Evolutionary conservation across 306 rosid genomes (phyloP).

Genomic region (Prunus kanzakura): DNA sequence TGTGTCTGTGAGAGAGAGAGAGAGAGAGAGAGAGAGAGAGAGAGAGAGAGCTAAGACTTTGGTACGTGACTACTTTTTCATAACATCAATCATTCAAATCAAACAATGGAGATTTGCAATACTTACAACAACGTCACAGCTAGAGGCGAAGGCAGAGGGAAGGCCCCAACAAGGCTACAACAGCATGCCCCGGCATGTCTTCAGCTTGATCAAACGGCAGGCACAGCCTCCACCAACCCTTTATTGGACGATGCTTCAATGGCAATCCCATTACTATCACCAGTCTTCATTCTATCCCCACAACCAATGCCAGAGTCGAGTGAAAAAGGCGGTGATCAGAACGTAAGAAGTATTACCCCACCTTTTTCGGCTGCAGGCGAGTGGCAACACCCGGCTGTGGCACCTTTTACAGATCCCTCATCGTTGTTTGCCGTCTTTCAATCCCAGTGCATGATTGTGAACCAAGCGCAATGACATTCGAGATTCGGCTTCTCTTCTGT

Average conservation of each 20-base stretch:
- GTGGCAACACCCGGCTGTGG: conserved; percentile 64
- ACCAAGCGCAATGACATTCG: conserved; percentile 38
- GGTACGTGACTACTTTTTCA: background rate
- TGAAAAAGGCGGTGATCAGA: conserved; percentile 11
- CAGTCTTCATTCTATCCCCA: conserved; percentile 48
- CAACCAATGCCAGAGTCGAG: conserved; percentile 25
- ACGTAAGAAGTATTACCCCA: background rate
- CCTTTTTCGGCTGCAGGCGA: conserved; percentile 13
- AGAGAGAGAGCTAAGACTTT: background rate
- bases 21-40: too few relatives aligned
- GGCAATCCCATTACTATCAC: conserved; percentile 70
- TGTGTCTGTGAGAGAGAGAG: background rate
- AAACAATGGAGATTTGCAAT: conserved; percentile 5
- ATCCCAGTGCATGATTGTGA: conserved; percentile 47
- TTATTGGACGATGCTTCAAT: conserved; percentile 31
- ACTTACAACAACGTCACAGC: background rate
- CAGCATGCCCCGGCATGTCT: conserved; percentile 61
- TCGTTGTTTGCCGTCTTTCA: conserved; percentile 48
- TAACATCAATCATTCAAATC: background rate
- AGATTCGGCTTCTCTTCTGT: background rate
- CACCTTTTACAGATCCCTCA: conserved; percentile 41
- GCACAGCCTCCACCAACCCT: conserved; percentile 18
- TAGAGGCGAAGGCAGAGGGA: background rate
- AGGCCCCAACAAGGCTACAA: conserved; percentile 57
- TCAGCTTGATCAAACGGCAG: conserved; percentile 34